Conservation (phyloP, 805 yeast species). For the Danielia reshetovae region DNA sequence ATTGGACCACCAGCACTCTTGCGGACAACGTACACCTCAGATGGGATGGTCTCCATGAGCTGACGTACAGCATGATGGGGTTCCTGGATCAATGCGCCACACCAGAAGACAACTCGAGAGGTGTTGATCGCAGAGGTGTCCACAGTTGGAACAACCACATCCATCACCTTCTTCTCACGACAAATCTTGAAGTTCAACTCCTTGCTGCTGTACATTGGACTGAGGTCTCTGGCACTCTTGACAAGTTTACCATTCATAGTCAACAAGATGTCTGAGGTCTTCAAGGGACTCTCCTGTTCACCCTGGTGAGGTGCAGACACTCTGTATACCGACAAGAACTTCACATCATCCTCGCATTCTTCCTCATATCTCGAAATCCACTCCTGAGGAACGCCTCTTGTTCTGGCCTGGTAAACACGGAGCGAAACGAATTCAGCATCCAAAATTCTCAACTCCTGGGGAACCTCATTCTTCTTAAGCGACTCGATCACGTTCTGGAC, state of each 20-base stretch:
- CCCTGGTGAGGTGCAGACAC: constrained; percentile 47
- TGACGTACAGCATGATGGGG: constrained; percentile 95
- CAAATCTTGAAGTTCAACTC: constrained; percentile 58
- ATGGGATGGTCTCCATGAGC: constrained; percentile 70
- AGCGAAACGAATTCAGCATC: constrained; percentile 76
- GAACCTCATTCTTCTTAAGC: constrained; percentile 48
- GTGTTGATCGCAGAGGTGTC: constrained; percentile 57
- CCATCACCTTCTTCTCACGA: constrained; percentile 63
- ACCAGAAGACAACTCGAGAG: constrained; percentile 69
- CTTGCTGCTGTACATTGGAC: constrained; percentile 42
- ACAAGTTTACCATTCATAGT: constrained; percentile 64
- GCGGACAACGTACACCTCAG: constrained; percentile 77
- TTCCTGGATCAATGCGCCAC: constrained; percentile 76
- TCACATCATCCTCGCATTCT: constrained; percentile 60
- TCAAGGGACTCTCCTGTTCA: constrained; percentile 32
- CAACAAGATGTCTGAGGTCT: constrained; percentile 73
- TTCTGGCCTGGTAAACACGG: constrained; percentile 70
- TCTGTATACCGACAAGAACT: constrained; percentile 67
- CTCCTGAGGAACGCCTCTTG: constrained; percentile 80
- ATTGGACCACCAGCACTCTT: constrained; percentile 84
- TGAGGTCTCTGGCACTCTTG: constrained; percentile 64
- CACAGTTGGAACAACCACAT: constrained; percentile 60
- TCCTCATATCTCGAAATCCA: constrained; percentile 73
- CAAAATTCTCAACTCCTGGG: constrained; percentile 55
- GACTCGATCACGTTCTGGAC: constrained; percentile 52